Evolutionary conservation across 331 rosid genomes (phyloP).

Genomic region (Quercus lobata): DNA sequence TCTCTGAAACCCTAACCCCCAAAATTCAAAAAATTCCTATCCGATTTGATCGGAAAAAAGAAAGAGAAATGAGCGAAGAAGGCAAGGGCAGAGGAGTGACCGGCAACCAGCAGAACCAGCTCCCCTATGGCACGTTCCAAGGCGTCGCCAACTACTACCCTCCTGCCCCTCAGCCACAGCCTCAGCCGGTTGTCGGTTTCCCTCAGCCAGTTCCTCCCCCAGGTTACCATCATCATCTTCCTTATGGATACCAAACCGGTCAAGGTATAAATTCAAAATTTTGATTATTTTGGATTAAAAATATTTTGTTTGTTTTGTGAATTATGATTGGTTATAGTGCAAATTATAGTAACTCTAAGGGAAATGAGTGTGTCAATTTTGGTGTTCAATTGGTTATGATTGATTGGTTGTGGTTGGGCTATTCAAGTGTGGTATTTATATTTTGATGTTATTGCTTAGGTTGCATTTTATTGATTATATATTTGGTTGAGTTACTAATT

Average conservation of each 20-base stretch:
- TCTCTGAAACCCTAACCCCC: background rate
- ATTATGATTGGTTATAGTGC: background rate
- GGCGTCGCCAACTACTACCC: conserved; percentile 72
- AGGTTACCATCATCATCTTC: conserved; percentile 15
- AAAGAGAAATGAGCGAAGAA: conserved; percentile 39
- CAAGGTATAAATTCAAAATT: conserved; percentile 35
- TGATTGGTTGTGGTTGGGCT: background rate
- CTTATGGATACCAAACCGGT: conserved; percentile 38
- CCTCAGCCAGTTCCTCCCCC: conserved; percentile 37
- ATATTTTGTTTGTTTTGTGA: background rate
- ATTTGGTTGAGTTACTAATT: too few relatives aligned
- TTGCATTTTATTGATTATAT: background rate
- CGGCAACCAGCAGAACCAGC: conserved; percentile 32
- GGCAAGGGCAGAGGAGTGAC: conserved; percentile 33
- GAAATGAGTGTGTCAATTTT: background rate
- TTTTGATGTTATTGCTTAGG: background rate
- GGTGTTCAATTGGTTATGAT: background rate
- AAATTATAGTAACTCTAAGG: background rate
- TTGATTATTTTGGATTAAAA: background rate
- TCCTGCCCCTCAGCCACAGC: conserved; percentile 32
- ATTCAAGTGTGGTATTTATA: background rate
- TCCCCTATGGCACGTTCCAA: conserved; percentile 81
- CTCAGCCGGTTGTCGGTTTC: conserved; percentile 41
- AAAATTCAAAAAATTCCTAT: background rate
- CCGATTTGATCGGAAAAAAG: conserved; percentile 9